phyloP scores from a whole-genome alignment of 139 green algal species.

The Eudorina sp. region DNA sequence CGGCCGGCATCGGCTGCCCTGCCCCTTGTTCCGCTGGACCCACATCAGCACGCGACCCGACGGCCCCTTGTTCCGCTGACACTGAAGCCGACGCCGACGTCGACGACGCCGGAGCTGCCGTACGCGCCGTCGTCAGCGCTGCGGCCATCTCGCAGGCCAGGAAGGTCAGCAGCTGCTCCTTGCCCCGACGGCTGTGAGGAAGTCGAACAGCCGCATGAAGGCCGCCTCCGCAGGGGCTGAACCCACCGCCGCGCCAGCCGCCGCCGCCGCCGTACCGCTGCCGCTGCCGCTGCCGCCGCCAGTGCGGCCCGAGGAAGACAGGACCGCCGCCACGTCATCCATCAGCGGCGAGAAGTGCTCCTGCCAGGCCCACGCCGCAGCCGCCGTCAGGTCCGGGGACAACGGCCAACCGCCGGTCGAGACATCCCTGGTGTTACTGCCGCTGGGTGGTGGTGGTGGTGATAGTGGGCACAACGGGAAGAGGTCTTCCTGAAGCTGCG shows the following conservation, averaged over 20 bases:
- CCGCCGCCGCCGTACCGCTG: background rate
- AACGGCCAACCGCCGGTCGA: background rate
- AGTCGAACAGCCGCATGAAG: background rate
- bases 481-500: too few species aligned
- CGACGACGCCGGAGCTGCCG: background rate
- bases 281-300: background rate
- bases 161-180: background rate
- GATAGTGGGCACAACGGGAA: too few species aligned
- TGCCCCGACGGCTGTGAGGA: background rate
- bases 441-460: background rate
- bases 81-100: background rate
- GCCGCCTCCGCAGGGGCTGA: background rate
- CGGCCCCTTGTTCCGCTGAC: background rate
- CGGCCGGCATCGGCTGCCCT: background rate
- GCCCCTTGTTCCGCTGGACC: too few species aligned
- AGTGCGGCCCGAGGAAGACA: background rate
- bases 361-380: background rate
- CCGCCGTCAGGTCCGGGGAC: conserved; percentile 11
- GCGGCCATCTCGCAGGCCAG: background rate
- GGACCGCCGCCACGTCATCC: background rate
- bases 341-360: background rate
- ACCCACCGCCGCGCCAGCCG: background rate
- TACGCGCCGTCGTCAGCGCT: background rate
- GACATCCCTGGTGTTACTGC: background rate
- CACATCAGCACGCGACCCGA: too few species aligned